These are phyloP conservation scores for Leccinum pachyderme DNA, from an alignment of 1,284 basidiomycete genomes.

Conservation along the genomic window DNA sequence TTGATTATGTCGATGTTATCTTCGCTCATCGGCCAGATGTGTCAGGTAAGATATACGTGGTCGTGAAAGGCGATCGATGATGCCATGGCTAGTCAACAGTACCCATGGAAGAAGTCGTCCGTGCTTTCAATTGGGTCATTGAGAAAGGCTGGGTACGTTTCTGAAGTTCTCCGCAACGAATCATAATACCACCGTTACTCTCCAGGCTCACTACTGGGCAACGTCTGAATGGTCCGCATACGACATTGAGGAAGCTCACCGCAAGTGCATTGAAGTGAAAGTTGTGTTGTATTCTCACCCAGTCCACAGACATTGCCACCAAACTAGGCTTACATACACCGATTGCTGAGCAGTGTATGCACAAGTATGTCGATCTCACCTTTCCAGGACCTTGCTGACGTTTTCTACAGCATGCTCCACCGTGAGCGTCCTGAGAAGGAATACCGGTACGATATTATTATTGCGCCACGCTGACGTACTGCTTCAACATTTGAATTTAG, in stretches of 20 bases:
- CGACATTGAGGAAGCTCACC: constrained; percentile 49
- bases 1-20: constrained; percentile 63
- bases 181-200: neutral
- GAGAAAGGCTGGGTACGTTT: constrained; percentile 35
- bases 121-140: constrained; percentile 41
- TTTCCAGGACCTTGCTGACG: neutral
- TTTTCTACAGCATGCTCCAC: constrained; percentile 37
- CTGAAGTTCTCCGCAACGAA: too few relatives aligned
- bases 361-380: constrained; percentile 28
- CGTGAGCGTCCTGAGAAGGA: constrained; percentile 56
- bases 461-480: neutral
- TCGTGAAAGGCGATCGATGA: neutral
- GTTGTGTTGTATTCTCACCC: neutral
- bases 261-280: constrained; percentile 21
- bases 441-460: constrained; percentile 32
- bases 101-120: constrained; percentile 44
- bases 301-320: constrained; percentile 43
- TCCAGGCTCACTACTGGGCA: constrained; percentile 43
- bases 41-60: constrained; percentile 28
- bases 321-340: constrained; percentile 54
- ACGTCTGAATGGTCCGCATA: constrained; percentile 57
- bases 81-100: constrained; percentile 14
- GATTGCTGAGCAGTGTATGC: constrained; percentile 56
- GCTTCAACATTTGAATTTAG: constrained; percentile 19
- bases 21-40: constrained; percentile 55